phyloP scores from a whole-genome alignment of 805 yeast genomes.

The Yarrowia phangngaensis region DNA sequence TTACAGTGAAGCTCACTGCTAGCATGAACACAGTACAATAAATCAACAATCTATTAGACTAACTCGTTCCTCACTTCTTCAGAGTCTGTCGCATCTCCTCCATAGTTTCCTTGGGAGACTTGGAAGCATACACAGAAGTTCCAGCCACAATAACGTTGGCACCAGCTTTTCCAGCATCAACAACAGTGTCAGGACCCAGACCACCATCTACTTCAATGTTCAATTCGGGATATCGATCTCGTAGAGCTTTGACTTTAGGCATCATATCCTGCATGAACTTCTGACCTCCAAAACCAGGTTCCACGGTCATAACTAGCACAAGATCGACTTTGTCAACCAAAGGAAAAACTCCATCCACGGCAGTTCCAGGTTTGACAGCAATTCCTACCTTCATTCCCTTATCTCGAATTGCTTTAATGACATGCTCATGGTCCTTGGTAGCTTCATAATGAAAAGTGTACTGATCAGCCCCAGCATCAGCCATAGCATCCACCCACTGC shows the following conservation, averaged over 20 bases:
- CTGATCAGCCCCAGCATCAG: conserved; percentile 91
- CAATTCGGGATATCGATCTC: conserved; percentile 68
- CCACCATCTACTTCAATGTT: conserved; percentile 98
- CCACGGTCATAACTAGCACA: conserved; percentile 98
- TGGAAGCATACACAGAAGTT: conserved; percentile 84
- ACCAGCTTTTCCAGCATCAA: conserved; percentile 90
- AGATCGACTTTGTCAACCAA: conserved; percentile 76
- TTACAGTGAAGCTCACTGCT: too few relatives aligned
- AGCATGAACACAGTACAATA: too few relatives aligned
- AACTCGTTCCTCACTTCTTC: too few relatives aligned
- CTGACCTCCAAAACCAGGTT: conserved; percentile 99
- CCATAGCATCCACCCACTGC: conserved; percentile 89
- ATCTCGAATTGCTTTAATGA: conserved; percentile 69
- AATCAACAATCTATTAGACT: too few relatives aligned
- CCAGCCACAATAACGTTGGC: conserved; percentile 99
- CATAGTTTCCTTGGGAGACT: conserved; percentile 73
- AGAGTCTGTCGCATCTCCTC: conserved; percentile 34
- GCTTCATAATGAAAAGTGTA: conserved; percentile 96
- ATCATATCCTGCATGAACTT: conserved; percentile 93
- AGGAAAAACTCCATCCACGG: conserved; percentile 75
- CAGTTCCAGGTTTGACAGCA: conserved; percentile 90
- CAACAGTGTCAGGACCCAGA: conserved; percentile 77
- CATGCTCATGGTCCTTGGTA: conserved; percentile 58
- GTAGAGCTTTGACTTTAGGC: conserved; percentile 82
- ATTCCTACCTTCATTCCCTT: conserved; percentile 91